Base-by-base conservation (phyloP, 345 rosid genomes). In the Capsella bursapastoris region DNA sequence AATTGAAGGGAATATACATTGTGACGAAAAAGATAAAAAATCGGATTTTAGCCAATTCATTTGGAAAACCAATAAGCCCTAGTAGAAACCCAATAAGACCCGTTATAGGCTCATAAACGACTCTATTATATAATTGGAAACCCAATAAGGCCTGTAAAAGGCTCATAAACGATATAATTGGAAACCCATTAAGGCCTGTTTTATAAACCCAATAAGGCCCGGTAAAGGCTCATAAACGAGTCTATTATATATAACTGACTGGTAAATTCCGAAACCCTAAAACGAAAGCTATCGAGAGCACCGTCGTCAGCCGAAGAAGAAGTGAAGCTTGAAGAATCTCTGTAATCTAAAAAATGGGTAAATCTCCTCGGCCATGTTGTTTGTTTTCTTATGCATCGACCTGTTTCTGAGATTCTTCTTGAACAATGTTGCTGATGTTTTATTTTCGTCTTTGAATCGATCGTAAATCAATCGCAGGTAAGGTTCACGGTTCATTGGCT, bases 401-500 rank as follows among this genome's bases (percentile, higher is more conserved):
- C 3, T 45, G 0, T 45, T 34, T 1, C 37, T n/a, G 18, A 14
- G 49, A 45, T 45, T 45, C 49, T 14, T 44, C 49, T 44, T 44
- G 0, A 14, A 44, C 49, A n/a, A 2, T 22, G 32, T 10, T 62
- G 31, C 4, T 50, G 37, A 34, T 70, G 66, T 8, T 43, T 43
- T 41, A 29, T 41, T 34, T 6, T 16, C 61, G 31, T 18, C 12
- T n/a, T 12, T 53, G 59, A 37, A 43, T 58, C 2, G 0, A 22
- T 4, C 65, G 49, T 45, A 2, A 45, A 40, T n/a, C 0, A 45
- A 45, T 45, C 49, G 18, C 52, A 82, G 89, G 89, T 57, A 83
- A 86, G 79, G 87, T 86, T 9, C 89, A 86, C 61, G 89, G 89
- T 70, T 86, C 89, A 8, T 32, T 83, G 68, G 96, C 96, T 68